phyloP scores from a whole-genome alignment of 768 basidiomycete species.

The Lactifluus echinatus region DNA sequence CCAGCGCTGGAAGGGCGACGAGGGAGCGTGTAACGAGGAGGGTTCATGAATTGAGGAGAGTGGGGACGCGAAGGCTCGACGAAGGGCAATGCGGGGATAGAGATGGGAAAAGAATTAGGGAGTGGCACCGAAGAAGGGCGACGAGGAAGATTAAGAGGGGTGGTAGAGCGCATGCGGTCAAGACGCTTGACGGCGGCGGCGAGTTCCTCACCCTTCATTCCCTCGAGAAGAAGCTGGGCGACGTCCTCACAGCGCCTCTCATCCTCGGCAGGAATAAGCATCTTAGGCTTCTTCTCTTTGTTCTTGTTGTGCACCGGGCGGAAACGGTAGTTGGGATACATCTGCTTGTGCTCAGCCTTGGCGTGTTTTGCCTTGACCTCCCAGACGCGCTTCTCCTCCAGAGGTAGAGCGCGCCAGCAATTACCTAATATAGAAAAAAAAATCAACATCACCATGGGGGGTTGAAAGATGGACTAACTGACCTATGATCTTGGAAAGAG shows the following conservation, averaged over 20 bases:
- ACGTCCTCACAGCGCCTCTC: slow-evolving; percentile 21
- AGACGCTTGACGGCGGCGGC: slow-evolving; percentile 20
- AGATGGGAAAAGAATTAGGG: slow-evolving; percentile 16
- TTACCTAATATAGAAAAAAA: too few species aligned
- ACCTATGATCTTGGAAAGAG: slow-evolving; percentile 42
- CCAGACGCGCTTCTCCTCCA: slow-evolving; percentile 66
- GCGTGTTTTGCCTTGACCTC: slow-evolving; percentile 63
- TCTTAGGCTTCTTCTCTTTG: slow-evolving; percentile 31
- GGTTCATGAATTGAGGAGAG: slow-evolving; percentile 8
- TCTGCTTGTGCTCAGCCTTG: slow-evolving; percentile 61
- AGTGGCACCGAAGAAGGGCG: slow-evolving; percentile 20
- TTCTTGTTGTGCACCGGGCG: slow-evolving; percentile 38
- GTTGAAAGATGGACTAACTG: too few species aligned
- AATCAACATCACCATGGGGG: too few species aligned
- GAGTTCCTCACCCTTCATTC: slow-evolving; percentile 21
- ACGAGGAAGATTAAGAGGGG: slow-evolving; percentile 16
- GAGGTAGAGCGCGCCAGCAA: slow-evolving; percentile 60
- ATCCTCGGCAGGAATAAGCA: slow-evolving; percentile 14
- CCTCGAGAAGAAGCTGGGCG: slow-evolving; percentile 19
- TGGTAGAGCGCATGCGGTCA: slow-evolving; percentile 16
- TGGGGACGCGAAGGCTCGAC: slow-evolving; percentile 11
- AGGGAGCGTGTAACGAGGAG: slow-evolving; percentile 15
- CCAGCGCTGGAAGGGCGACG: slow-evolving; percentile 21
- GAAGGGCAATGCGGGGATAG: slow-evolving; percentile 17
- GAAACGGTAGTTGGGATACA: slow-evolving; percentile 58